Evolutionary conservation across 1,139 yeast genomes (phyloP).

Genomic region (Saccharomycopsis crataegensis): DNA sequence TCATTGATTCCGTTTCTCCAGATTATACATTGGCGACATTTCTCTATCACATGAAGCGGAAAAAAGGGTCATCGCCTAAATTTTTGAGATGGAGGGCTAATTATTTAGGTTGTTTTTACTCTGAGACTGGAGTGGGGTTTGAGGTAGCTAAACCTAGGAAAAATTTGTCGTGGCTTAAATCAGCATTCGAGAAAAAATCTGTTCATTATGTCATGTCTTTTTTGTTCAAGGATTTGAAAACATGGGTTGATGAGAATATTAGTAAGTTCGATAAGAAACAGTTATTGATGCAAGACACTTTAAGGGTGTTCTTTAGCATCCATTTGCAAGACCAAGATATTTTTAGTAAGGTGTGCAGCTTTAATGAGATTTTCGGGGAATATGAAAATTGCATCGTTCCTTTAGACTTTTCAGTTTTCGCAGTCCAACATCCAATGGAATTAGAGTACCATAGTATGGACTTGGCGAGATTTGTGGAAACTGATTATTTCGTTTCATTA

Average conservation of each 20-base stretch:
- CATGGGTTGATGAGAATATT: neutral
- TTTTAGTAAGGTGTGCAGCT: slow-evolving; percentile 9
- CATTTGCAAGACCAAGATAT: slow-evolving; percentile 1
- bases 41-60: neutral
- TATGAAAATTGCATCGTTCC: neutral
- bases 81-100: slow-evolving; percentile 38
- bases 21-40: neutral
- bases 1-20: neutral
- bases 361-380: slow-evolving; percentile 8
- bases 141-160: slow-evolving; percentile 18
- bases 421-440: neutral
- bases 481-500: neutral
- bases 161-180: slow-evolving; percentile 19
- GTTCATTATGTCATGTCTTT: slow-evolving; percentile 17
- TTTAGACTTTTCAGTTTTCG: neutral
- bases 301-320: slow-evolving; percentile 3
- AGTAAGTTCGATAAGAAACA: neutral
- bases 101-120: slow-evolving; percentile 37
- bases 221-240: slow-evolving; percentile 22
- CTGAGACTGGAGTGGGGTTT: slow-evolving; percentile 25
- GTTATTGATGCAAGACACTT: slow-evolving; percentile 13
- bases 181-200: slow-evolving; percentile 20
- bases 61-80: slow-evolving; percentile 1
- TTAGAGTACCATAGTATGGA: neutral
- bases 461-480: neutral